These are phyloP conservation scores for Cutaneotrichosporon mucoides DNA, from an alignment of 1,284 basidiomycete species.

Conservation along the genomic window DNA sequence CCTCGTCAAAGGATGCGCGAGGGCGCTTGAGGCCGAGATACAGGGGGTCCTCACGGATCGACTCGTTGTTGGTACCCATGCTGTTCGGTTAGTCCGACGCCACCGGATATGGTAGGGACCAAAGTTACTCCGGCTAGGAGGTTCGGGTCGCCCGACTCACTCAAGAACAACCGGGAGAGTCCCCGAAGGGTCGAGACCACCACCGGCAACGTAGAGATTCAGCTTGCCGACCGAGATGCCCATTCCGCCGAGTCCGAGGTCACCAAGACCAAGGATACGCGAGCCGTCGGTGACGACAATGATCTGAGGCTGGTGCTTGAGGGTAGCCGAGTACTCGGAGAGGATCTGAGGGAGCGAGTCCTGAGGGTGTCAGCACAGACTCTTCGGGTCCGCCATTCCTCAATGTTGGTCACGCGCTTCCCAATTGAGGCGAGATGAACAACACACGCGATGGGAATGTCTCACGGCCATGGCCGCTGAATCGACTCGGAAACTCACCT, in stretches of 20 bases:
- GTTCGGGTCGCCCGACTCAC: constrained; percentile 25
- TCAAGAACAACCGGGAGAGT: constrained; percentile 73
- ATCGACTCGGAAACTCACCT: constrained; percentile 49
- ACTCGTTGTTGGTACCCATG: constrained; percentile 82
- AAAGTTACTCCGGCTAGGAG: constrained; percentile 20
- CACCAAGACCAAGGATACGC: constrained; percentile 87
- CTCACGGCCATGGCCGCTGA: background rate
- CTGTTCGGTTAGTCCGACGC: constrained; percentile 20
- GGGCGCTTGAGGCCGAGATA: constrained; percentile 80
- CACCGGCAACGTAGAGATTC: constrained; percentile 81
- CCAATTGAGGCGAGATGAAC: no score
- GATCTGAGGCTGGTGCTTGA: constrained; percentile 67
- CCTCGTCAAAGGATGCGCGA: constrained; percentile 61
- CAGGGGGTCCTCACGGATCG: constrained; percentile 77
- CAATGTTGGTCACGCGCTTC: no score
- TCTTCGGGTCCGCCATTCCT: background rate
- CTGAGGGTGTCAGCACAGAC: constrained; percentile 50
- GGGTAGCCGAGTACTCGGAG: constrained; percentile 50
- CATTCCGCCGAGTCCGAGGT: constrained; percentile 67
- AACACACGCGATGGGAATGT: background rate
- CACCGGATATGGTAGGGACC: background rate
- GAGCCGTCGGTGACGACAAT: constrained; percentile 88
- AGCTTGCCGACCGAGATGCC: constrained; percentile 92
- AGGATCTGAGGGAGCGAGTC: constrained; percentile 45
- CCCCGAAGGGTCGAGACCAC: constrained; percentile 74